Conservation (phyloP, 495 filamentous ascomycete genomes). For the Aspergillus cavernicola region DNA sequence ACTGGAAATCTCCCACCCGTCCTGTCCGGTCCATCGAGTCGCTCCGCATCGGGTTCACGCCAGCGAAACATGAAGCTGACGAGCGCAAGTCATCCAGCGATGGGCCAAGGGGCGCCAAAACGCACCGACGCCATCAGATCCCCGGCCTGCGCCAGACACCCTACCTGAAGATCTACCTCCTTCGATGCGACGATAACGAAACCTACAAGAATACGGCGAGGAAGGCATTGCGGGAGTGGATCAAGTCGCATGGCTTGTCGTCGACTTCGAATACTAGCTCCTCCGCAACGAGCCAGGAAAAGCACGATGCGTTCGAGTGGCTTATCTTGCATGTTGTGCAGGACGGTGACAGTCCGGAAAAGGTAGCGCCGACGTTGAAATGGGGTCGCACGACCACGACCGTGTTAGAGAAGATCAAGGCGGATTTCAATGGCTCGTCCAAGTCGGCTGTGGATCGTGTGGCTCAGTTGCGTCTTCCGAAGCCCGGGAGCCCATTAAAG, state of each 20-base stretch:
- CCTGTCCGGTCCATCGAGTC: slow-evolving; percentile 89
- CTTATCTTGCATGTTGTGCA: slow-evolving; percentile 87
- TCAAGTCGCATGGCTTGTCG: slow-evolving; percentile 65
- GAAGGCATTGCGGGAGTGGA: slow-evolving; percentile 83
- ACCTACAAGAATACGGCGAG: slow-evolving; percentile 78
- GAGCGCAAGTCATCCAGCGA: slow-evolving; percentile 38
- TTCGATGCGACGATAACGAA: slow-evolving; percentile 92
- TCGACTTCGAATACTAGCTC: slow-evolving; percentile 37
- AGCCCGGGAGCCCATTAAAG: slow-evolving; percentile 47
- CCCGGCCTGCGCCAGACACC: slow-evolving; percentile 90
- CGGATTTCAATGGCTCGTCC: slow-evolving; percentile 85
- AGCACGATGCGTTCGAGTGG: slow-evolving; percentile 97
- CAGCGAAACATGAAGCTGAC: slow-evolving; percentile 36
- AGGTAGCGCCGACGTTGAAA: slow-evolving; percentile 69
- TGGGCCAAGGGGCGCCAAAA: slow-evolving; percentile 26
- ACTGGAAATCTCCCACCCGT: slow-evolving; percentile 92
- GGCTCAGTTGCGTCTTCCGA: slow-evolving; percentile 74
- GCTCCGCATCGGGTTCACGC: slow-evolving; percentile 81
- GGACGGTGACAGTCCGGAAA: slow-evolving; percentile 53
- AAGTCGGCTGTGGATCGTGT: slow-evolving; percentile 77
- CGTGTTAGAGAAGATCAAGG: slow-evolving; percentile 82
- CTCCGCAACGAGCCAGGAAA: slow-evolving; percentile 56
- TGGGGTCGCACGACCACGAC: slow-evolving; percentile 78
- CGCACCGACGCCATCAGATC: slow-evolving; percentile 87
- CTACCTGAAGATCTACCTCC: slow-evolving; percentile 84